phyloP scores from a whole-genome alignment of 2,329 filamentous ascomycete species.

The Aspergillus glaucus region DNA sequence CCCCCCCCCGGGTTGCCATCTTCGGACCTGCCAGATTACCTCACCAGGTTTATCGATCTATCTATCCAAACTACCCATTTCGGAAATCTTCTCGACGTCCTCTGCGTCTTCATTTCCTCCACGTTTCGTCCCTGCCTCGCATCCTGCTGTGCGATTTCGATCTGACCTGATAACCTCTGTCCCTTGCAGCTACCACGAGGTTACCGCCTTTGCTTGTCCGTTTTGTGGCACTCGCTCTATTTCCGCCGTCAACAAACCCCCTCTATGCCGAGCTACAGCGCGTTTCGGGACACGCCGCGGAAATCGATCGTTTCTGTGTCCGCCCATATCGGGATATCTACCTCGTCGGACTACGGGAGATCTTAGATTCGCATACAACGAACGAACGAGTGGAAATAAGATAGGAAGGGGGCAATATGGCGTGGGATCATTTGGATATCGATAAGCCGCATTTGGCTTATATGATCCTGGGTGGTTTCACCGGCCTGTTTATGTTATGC shows the following conservation, averaged over 20 bases:
- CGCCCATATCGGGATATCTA: slow-evolving; percentile 3
- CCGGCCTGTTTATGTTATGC: slow-evolving; percentile 95
- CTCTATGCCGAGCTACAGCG: slow-evolving; percentile 19
- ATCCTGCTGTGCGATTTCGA: slow-evolving; percentile 3
- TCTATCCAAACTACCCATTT: neutral
- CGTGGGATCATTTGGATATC: slow-evolving; percentile 54
- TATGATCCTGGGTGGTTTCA: slow-evolving; percentile 96
- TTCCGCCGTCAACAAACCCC: neutral
- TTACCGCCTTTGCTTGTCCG: neutral
- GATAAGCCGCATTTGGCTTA: slow-evolving; percentile 97
- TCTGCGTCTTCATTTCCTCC: neutral
- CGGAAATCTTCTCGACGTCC: neutral
- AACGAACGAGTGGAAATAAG: neutral
- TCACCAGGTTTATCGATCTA: neutral
- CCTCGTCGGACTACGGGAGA: neutral
- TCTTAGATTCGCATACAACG: no score
- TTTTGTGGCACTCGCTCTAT: neutral
- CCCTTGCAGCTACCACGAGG: neutral
- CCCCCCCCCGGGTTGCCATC: neutral
- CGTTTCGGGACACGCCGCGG: slow-evolving; percentile 16
- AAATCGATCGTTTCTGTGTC: slow-evolving; percentile 18
- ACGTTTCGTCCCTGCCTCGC: neutral
- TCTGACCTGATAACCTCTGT: slow-evolving; percentile 3
- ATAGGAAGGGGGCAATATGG: slow-evolving; percentile 31
- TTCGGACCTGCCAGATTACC: neutral